Base-by-base conservation (phyloP, 2,329 filamentous ascomycete species). In the Paecilomyces sp. region DNA sequence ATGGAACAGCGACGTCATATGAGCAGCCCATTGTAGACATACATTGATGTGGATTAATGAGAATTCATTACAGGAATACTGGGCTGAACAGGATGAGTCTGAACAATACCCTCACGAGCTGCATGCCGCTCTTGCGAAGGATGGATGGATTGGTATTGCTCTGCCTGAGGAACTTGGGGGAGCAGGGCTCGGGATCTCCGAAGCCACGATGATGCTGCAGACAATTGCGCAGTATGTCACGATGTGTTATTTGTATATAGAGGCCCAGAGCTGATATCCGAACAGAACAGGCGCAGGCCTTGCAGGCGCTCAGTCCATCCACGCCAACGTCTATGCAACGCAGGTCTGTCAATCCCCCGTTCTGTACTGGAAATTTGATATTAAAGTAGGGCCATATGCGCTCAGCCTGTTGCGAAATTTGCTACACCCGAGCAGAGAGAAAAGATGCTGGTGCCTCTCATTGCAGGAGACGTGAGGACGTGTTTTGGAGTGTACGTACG, bases 201-300 rank as follows among this genome's bases (percentile, higher is more conserved):
- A 94, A 70, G 90, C 90, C 0, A 90, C 88, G 0, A 89, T 93
- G 83, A 93, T 94, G 89, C 83, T 94, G 80, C 90, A 95, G 67
- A 90, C 89, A 1, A 90, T 92, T 59, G 79, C 88, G 0, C 88
- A 92, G 75, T 87, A 65, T 13, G 70, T 57, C 24, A 11, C 36
- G 1, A 28, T 9, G 25, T 55, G 25, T 36, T 52, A 57, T 18
- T 51, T 52, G 15, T 25, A 6, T 9, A 24, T 54, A 15, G 25
- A 33, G 51, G n/a, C 22, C 31, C 8, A 15, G 7, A 31, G 41
- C 41, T 50, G 22, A 53, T 28, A 25, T 28, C n/a, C 33, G 7
- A 63, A 63, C 24, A 78, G 77, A 60, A 81, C 85, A 1, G 90
- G 91, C 0, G 91, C 90, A 3, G 90, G 90, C 3, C 91, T 94